These are phyloP conservation scores for Hypoxylon intermedium DNA, from an alignment of 495 filamentous ascomycete genomes.

Conservation along the genomic window DNA sequence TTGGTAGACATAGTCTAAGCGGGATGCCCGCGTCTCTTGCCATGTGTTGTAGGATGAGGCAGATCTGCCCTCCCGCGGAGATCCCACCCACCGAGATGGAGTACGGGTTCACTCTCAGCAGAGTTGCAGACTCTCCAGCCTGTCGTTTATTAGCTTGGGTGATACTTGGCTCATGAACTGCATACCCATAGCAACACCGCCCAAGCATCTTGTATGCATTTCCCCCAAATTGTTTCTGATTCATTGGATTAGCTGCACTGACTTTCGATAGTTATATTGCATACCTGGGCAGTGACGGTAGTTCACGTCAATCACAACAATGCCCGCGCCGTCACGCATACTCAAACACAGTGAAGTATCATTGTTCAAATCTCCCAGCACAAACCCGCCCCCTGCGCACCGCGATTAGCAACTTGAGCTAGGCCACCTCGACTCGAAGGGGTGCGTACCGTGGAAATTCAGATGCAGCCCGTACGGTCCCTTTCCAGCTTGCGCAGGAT, in stretches of 20 bases:
- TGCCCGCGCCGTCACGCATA: constrained; percentile 51
- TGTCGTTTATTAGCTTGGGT: constrained; percentile 9
- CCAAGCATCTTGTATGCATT: constrained; percentile 57
- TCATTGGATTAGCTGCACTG: not conserved
- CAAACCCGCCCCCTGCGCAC: constrained; percentile 50
- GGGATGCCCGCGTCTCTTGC: constrained; percentile 56
- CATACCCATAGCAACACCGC: constrained; percentile 51
- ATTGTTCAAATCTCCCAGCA: constrained; percentile 54
- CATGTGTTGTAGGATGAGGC: constrained; percentile 55
- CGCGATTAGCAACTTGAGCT: constrained; percentile 5
- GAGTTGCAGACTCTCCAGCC: constrained; percentile 42
- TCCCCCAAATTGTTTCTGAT: constrained; percentile 54
- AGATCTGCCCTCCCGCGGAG: constrained; percentile 58
- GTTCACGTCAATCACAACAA: constrained; percentile 58
- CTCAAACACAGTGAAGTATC: constrained; percentile 55
- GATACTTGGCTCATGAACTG: not conserved
- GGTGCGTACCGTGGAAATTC: constrained; percentile 54
- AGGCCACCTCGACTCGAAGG: not conserved
- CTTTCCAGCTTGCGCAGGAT: constrained; percentile 41
- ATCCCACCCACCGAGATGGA: constrained; percentile 59
- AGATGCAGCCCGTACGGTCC: constrained; percentile 58
- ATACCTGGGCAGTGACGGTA: constrained; percentile 59
- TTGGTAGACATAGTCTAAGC: constrained; percentile 50
- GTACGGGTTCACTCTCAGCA: constrained; percentile 51
- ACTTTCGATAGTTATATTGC: not conserved